Percentiles rank a stretch among this genome's conserved stretches.
phyloP scores from a whole-genome alignment of 2,329 filamentous ascomycete species.

The Cladosporium sp. region DNA sequence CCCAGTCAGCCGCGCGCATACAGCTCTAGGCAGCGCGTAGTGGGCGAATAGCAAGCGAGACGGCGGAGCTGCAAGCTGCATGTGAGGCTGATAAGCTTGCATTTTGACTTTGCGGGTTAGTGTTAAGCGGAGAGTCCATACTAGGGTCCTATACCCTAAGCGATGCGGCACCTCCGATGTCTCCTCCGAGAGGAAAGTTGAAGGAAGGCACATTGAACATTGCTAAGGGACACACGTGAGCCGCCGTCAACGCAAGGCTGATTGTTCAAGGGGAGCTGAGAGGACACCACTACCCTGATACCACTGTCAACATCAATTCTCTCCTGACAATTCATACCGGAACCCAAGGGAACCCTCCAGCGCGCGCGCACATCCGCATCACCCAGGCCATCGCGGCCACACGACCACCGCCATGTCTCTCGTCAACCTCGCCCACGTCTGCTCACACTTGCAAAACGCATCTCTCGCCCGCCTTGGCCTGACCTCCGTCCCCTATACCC shows the following conservation, averaged over 20 bases:
- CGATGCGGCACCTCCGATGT: not conserved
- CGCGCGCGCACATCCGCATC: slow-evolving; percentile 7
- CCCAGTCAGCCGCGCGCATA: slow-evolving; percentile 19
- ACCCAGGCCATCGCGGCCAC: slow-evolving; percentile 20
- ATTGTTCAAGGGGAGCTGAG: not conserved
- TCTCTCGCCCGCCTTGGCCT: slow-evolving; percentile 78
- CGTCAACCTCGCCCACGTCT: slow-evolving; percentile 73
- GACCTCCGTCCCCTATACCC: slow-evolving; percentile 78
- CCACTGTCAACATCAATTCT: not conserved
- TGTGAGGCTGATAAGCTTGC: not conserved
- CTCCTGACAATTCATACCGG: not conserved
- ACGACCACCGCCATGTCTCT: slow-evolving; percentile 61
- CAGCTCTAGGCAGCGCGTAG: slow-evolving; percentile 17
- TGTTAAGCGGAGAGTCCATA: not conserved
- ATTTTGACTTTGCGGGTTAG: not conserved
- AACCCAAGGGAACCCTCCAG: not conserved
- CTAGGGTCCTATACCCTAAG: not conserved
- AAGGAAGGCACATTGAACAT: not conserved
- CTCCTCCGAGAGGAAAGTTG: slow-evolving; percentile 18
- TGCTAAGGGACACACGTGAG: not conserved
- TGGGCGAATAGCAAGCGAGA: slow-evolving; percentile 10
- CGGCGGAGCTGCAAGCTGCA: not conserved
- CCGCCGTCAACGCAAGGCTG: not conserved
- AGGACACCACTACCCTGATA: not conserved
- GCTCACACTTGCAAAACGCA: slow-evolving; percentile 89